Percentiles rank a stretch among this genome's conserved stretches.
phyloP scores from a whole-genome alignment of 257 asterid genomes.

The Ajuga chamaepitys region DNA sequence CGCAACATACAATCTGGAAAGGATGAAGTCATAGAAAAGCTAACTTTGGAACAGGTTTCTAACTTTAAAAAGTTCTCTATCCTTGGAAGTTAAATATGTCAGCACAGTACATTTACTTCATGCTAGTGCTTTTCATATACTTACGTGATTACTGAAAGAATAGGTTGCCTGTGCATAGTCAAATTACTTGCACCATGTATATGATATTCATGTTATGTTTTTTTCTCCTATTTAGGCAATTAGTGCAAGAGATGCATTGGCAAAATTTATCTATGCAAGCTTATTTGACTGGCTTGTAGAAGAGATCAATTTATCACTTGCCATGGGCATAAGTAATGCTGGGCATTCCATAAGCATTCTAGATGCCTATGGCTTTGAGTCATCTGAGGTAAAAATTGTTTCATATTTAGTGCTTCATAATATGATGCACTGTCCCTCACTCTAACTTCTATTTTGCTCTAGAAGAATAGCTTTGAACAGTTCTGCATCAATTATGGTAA shows the following conservation, averaged over 20 bases:
- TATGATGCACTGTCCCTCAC: constrained; percentile 4
- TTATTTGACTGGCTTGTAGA: constrained; percentile 89
- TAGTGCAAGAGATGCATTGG: constrained; percentile 79
- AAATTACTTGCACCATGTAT: background rate
- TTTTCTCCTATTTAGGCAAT: constrained; percentile 46
- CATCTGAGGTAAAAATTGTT: constrained; percentile 51
- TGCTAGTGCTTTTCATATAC: constrained; percentile 11
- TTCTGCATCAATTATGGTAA: constrained; percentile 88
- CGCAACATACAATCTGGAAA: constrained; percentile 59
- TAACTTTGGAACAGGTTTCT: constrained; percentile 69
- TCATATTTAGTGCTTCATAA: background rate
- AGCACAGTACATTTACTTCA: background rate
- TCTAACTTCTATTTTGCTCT: constrained; percentile 16
- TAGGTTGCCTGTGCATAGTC: background rate
- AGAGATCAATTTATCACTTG: constrained; percentile 61
- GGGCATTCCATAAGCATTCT: constrained; percentile 82
- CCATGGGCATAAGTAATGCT: constrained; percentile 41
- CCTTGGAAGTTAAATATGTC: constrained; percentile 7
- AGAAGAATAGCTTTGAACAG: constrained; percentile 92
- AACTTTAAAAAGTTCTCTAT: constrained; percentile 9
- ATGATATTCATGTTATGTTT: background rate
- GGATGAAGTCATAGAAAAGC: constrained; percentile 49
- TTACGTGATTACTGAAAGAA: constrained; percentile 1
- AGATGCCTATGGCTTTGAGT: constrained; percentile 88
- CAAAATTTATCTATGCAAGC: constrained; percentile 79